A percentile compares a stretch with the other conserved stretches of the same genome.
Evolutionary conservation across 495 filamentous ascomycete genomes (phyloP).

Genomic region (Hypoxylon trugodes): DNA sequence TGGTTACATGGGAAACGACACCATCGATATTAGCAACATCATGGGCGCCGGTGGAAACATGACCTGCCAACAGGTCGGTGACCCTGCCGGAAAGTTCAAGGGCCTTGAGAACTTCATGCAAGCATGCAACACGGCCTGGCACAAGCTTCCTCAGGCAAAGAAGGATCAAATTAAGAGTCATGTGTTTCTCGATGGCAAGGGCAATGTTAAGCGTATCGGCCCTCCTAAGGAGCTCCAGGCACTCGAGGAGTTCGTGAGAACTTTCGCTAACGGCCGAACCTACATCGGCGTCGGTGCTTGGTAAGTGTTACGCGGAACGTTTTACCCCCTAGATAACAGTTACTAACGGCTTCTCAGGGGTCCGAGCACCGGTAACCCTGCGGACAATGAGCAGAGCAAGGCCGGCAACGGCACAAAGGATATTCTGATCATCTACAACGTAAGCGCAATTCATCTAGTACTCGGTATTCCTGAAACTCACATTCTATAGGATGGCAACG

Average conservation of each 20-base stretch:
- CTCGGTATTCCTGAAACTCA: constrained; percentile 2
- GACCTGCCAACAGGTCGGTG: constrained; percentile 52
- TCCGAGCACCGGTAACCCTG: constrained; percentile 34
- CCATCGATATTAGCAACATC: constrained; percentile 54
- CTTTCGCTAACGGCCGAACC: constrained; percentile 52
- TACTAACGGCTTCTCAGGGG: constrained; percentile 30
- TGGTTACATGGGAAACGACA: constrained; percentile 51
- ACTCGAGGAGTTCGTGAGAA: constrained; percentile 49
- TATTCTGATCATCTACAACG: constrained; percentile 48
- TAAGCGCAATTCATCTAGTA: constrained; percentile 21
- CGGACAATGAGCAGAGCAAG: constrained; percentile 43
- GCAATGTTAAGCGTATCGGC: constrained; percentile 48
- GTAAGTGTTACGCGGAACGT: constrained; percentile 31
- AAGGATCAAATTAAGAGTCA: constrained; percentile 44
- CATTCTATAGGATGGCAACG: constrained; percentile 44
- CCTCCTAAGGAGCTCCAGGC: constrained; percentile 49
- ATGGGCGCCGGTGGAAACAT: constrained; percentile 53
- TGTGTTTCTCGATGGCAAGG: constrained; percentile 45
- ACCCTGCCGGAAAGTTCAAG: constrained; percentile 46
- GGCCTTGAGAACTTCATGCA: constrained; percentile 54
- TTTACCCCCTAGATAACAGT: constrained; percentile 7
- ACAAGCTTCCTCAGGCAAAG: constrained; percentile 40
- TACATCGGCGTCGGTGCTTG: constrained; percentile 56
- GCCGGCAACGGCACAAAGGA: constrained; percentile 52
- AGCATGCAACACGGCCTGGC: constrained; percentile 45